Base-by-base conservation (phyloP, 2,329 filamentous ascomycete species). In the Lachnellula occidentalis region DNA sequence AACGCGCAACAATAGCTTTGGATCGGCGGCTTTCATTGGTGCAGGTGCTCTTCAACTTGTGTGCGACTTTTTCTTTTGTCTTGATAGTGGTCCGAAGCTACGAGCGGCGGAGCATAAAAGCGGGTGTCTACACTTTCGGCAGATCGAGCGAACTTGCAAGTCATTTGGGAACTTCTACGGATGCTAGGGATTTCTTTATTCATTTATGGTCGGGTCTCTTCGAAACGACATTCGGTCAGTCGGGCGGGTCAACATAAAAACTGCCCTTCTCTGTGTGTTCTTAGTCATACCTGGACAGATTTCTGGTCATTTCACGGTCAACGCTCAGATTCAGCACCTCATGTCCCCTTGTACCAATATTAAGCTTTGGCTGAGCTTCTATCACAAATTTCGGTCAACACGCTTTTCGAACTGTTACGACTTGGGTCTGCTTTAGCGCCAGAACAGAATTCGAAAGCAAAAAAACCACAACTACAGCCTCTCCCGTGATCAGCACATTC, bases 301-400 rank as follows among this genome's bases (percentile, higher is more conserved):
- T 58, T 60, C 60, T 64, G 62, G 64, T 62, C 63, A 51, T 61
- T 69, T 65, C 57, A 61, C 64, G 63, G 64, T 66, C 62, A 67
- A 55, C 63, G 58, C 57, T 61, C 56, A 64, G 55, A 61, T 57
- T 65, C 67, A 69, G 65, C 67, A 67, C 60, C 57, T 66, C 59
- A 66, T 67, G 59, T 65, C 61, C 61, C 60, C 66, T 63, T 70
- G 68, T 70, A 70, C 64, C 64, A 70, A 50, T 69, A 70, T 67
- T 66, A 62, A 67, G 60, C 63, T 65, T 64, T 31, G 59, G 60
- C 61, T 65, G 63, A 61, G 67, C 59, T 63, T 63, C 55, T 67
- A 57, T 64, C 56, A 59, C 61, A 60, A 54, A 50, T 59, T 63
- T 63, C 63, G 62, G 63, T 61, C 62, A 58, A 58, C 59, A 59